Evolutionary conservation across 2,329 filamentous ascomycete species (phyloP).

Genomic region (Neurospora crassa): DNA sequence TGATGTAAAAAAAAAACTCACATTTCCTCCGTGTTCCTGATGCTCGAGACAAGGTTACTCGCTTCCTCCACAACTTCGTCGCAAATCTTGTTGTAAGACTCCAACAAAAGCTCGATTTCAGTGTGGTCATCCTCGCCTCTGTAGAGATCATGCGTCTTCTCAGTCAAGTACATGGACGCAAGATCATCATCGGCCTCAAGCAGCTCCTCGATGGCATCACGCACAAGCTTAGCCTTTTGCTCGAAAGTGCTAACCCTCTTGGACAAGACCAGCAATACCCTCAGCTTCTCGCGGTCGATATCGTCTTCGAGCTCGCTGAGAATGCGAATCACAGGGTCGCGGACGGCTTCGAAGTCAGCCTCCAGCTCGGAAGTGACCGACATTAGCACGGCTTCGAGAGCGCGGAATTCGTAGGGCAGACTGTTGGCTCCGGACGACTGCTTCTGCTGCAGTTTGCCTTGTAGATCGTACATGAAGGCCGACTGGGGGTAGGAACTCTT

Average conservation of each 20-base stretch:
- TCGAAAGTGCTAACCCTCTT: slow-evolving; percentile 96
- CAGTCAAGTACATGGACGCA: slow-evolving; percentile 88
- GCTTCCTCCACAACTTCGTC: slow-evolving; percentile 97
- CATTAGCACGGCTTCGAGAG: slow-evolving; percentile 88
- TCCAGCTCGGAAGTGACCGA: slow-evolving; percentile 88
- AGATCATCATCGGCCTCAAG: slow-evolving; percentile 95
- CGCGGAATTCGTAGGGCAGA: slow-evolving; percentile 91
- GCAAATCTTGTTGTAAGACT: slow-evolving; percentile 95
- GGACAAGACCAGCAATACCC: slow-evolving; percentile 82
- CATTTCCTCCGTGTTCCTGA: slow-evolving; percentile 98
- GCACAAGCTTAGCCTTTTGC: slow-evolving; percentile 87
- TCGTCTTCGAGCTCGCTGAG: slow-evolving; percentile 89
- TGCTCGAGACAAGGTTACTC: slow-evolving; percentile 84
- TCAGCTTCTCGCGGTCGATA: slow-evolving; percentile 88
- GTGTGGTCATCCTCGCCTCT: slow-evolving; percentile 29
- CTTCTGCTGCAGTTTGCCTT: slow-evolving; percentile 84
- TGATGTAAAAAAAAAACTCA: slow-evolving; percentile 31
- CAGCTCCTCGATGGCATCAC: slow-evolving; percentile 90
- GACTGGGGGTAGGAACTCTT: slow-evolving; percentile 71
- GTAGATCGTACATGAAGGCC: slow-evolving; percentile 94
- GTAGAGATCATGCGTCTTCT: slow-evolving; percentile 48
- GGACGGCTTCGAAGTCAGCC: slow-evolving; percentile 87
- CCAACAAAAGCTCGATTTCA: slow-evolving; percentile 91
- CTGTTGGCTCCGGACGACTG: slow-evolving; percentile 48
- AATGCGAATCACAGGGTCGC: slow-evolving; percentile 83